Percentiles rank a stretch among this genome's conserved stretches.
Evolutionary conservation across 495 filamentous ascomycete species (phyloP).

Genomic region (Choiromyces venosus): DNA sequence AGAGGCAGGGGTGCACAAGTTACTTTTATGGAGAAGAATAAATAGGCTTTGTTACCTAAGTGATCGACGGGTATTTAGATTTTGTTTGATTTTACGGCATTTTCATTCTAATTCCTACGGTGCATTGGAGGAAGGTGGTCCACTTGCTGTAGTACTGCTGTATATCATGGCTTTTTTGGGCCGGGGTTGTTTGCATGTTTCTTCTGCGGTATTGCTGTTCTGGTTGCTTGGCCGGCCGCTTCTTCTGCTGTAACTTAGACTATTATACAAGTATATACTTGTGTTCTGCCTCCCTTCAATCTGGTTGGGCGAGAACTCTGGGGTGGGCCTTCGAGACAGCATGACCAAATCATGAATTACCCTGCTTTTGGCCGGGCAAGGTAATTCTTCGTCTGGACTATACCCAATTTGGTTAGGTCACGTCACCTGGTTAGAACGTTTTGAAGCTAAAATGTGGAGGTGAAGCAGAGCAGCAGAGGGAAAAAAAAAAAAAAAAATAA

Average conservation of each 20-base stretch:
- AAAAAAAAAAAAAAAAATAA: too few relatives aligned
- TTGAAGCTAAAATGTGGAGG: background rate
- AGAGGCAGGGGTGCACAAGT: background rate
- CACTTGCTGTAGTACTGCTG: too few relatives aligned
- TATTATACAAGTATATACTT: too few relatives aligned
- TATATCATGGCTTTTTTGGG: background rate
- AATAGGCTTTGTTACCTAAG: background rate
- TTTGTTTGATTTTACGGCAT: background rate
- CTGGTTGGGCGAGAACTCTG: background rate
- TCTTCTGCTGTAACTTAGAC: too few relatives aligned
- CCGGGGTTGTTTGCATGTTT: background rate
- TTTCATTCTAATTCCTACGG: background rate
- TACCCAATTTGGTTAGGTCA: constrained; percentile 29
- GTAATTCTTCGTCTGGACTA: constrained; percentile 36
- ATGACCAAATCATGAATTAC: constrained; percentile 35
- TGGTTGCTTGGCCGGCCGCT: background rate
- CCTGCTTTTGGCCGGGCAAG: constrained; percentile 36
- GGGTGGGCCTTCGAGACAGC: background rate
- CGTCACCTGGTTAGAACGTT: background rate
- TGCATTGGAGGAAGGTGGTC: background rate
- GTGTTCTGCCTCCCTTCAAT: background rate
- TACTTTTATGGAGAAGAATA: too few relatives aligned
- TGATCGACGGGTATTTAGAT: background rate
- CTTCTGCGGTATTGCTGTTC: background rate
- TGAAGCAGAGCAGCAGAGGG: background rate